Base-by-base conservation (phyloP, 2,329 filamentous ascomycete species). In the Neonectria magnoliae region DNA sequence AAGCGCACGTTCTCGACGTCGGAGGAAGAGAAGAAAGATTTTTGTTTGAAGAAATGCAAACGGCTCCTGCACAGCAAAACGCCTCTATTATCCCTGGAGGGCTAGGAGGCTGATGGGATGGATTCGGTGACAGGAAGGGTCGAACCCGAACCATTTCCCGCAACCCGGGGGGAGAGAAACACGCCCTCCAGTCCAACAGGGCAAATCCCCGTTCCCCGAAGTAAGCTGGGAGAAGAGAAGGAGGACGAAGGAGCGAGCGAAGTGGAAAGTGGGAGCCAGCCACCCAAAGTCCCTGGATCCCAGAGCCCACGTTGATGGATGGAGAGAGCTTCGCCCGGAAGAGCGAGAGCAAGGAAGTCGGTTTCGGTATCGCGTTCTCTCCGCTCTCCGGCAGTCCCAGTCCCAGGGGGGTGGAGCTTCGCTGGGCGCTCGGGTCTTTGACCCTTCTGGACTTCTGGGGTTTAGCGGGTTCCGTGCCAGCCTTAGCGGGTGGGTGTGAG, bases 381-480 rank as follows among this genome's bases (percentile, higher is more conserved):
- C 44, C 55, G 48, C 44, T 48, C 7, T 50, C 38, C 38, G 47
- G 48, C 57, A 48, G 51, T 59, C 27, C 48, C 57, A 48, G 51
- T 59, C 27, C 48, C 25, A 25, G 25, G 25, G 25, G 25, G 29
- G 52, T 58, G 67, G 69, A 61, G 67, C 57, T 31, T 3, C 3
- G 25, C 25, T 25, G 25, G 36, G 45, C 36, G 57, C 33, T 64
- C 68, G 68, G 68, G 68, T 58, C 48, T 64, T 65, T 68, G 65
- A 59, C 57, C 65, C 57, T 48, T 62, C 44, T 62, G 55, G 62
- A 36, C 68, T 38, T 38, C 58, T 55, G 25, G 45, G 60, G 68
- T 47, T 66, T 71, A 70, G 68, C 68, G 66, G 54, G 29, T 59
- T 59, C 56, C 56, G 48, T 42, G 56, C 42, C 20, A 62, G 45